Percentiles rank a stretch among this genome's conserved stretches.
These are phyloP conservation scores for Diddensiella santjacobensis DNA, from an alignment of 805 yeast genomes.

Conservation along the genomic window DNA sequence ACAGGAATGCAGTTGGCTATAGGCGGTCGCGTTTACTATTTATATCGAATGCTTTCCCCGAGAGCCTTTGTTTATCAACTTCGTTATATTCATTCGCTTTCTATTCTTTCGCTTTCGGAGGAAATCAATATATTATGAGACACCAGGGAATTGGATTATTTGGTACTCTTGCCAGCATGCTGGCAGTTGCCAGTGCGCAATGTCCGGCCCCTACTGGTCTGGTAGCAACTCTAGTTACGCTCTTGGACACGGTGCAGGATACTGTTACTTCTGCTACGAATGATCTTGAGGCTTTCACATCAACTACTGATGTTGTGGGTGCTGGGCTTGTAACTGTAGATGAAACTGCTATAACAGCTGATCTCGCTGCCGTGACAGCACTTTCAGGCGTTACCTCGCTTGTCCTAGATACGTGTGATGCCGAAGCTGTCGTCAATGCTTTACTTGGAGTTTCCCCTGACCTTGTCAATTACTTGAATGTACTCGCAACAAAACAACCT, in stretches of 20 bases:
- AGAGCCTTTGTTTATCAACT: neutral
- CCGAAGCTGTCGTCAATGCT: neutral
- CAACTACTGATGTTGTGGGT: neutral
- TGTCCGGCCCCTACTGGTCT: neutral
- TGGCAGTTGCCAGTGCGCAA: neutral
- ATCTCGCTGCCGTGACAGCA: neutral
- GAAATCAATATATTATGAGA: neutral
- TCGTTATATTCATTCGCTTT: no score
- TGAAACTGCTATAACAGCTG: neutral
- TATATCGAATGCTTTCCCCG: neutral
- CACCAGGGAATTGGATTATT: neutral
- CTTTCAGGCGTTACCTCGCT: neutral
- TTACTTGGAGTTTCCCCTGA: neutral
- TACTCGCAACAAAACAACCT: neutral
- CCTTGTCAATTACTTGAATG: neutral
- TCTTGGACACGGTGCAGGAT: neutral
- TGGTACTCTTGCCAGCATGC: neutral
- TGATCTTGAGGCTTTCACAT: neutral
- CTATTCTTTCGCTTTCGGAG: neutral
- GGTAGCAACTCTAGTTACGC: neutral
- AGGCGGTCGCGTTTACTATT: neutral
- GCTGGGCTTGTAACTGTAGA: neutral
- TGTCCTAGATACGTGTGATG: neutral
- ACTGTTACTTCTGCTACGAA: neutral
- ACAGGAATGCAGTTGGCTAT: neutral